Base-by-base conservation (phyloP, 805 yeast species). In the Cyberlindnera nakhonratchasimensis region DNA sequence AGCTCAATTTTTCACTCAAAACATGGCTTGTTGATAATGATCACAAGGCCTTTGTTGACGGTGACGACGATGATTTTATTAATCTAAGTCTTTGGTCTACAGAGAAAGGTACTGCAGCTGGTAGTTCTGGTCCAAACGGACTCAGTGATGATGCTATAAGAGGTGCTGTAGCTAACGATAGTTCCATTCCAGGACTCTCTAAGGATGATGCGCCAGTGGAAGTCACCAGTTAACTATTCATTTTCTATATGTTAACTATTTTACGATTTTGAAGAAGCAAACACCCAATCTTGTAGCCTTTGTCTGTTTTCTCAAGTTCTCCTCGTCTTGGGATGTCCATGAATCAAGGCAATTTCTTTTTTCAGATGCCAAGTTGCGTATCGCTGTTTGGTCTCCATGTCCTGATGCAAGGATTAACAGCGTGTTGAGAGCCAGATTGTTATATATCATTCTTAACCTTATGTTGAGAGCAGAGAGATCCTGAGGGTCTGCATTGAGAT, bases 331-430 rank as follows among this genome's bases (percentile, higher is more conserved):
- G 23, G 62, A 59, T 4, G 74, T 72, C 86, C 89, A 81, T n/a
- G 58, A 54, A 14, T 62, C 57, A 46, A 72, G 72, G 45, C 67
- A 77, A 29, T 56, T 61, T 35, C 69, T 64, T 47, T 71, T 70
- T 23, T 71, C 51, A 10, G 57, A 56, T 37, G 73, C 75, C 32
- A 87, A 63, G 35, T 63, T 59, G 39, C 63, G 61, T 64, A 79
- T 66, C 49, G 62, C 57, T 9, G 71, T 59, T 3, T 80, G 75
- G 53, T 80, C 78, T 10, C 88, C 87, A 38, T 74, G 66, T 2
- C 86, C 87, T 0, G 86, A 71, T 52, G 78, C 67, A 1, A 88
- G 55, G 1, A 87, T 64, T 13, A 90, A 51, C 18, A 80, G 61
- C 0, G 95, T 73, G 26, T 79, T 72, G 2, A 65, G 62, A 0